Percentiles rank a stretch among this genome's conserved stretches.
These are phyloP conservation scores for Lipomyces kockii DNA, from an alignment of 805 yeast genomes.

Conservation along the genomic window DNA sequence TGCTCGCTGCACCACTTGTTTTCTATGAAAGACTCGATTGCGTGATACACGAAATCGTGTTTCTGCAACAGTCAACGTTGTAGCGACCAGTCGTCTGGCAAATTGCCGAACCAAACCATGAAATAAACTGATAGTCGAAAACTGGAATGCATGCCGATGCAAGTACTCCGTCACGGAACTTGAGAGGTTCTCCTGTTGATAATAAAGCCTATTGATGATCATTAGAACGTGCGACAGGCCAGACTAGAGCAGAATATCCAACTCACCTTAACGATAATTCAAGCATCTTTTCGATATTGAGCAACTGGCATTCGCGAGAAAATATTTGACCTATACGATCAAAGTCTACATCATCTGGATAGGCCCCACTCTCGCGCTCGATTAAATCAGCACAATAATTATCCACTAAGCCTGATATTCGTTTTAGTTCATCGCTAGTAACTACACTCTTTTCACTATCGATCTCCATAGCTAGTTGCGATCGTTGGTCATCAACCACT, in stretches of 20 bases:
- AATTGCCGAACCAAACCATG: constrained; percentile 15
- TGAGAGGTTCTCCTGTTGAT: constrained; percentile 17
- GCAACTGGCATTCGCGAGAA: constrained; percentile 12
- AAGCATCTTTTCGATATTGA: constrained; percentile 24
- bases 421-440: neutral
- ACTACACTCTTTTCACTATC: constrained; percentile 2
- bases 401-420: neutral
- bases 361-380: neutral
- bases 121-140: constrained; percentile 15
- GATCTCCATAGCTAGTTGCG: neutral
- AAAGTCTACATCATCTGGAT: constrained; percentile 7
- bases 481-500: neutral
- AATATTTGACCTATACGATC: neutral
- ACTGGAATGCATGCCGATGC: constrained; percentile 17
- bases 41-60: constrained; percentile 25
- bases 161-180: neutral
- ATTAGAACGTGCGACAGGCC: neutral
- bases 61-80: constrained; percentile 19
- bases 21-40: constrained; percentile 5
- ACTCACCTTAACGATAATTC: constrained; percentile 24
- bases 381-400: constrained; percentile 9
- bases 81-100: constrained; percentile 24
- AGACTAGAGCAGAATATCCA: neutral
- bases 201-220: constrained; percentile 16
- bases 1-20: constrained; percentile 1